Evolutionary conservation across 176 grass and related monocot genomes (phyloP).

Genomic region (Hordeum marinum): DNA sequence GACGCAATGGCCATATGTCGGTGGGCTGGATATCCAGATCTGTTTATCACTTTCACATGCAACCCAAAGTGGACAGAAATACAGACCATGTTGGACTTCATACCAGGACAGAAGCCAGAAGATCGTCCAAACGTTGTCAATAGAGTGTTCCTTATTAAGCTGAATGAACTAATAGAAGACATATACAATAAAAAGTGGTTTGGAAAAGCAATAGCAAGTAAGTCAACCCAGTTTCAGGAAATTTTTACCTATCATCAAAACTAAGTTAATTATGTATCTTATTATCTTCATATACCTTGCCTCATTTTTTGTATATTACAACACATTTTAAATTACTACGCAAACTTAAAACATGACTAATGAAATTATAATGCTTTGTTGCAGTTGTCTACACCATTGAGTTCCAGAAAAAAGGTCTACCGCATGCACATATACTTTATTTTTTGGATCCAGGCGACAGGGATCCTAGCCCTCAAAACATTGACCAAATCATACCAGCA

Average conservation of each 20-base stretch:
- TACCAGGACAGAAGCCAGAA: background rate
- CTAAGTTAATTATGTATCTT: background rate
- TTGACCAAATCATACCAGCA: conserved; percentile 16
- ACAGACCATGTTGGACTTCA: background rate
- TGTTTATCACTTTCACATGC: conserved; percentile 31
- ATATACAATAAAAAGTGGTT: conserved; percentile 5
- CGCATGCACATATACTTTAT: conserved; percentile 18
- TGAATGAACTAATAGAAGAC: background rate
- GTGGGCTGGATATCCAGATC: background rate
- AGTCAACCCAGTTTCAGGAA: background rate
- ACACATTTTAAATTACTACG: background rate
- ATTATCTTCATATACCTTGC: background rate
- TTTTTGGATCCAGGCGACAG: conserved; percentile 3
- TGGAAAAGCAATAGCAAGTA: background rate
- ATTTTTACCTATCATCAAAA: background rate
- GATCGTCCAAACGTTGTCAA: conserved; percentile 7
- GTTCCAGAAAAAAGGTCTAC: conserved; percentile 7
- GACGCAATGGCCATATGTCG: background rate
- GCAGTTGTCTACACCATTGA: background rate
- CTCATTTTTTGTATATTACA: background rate
- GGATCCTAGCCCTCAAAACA: background rate
- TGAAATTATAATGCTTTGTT: background rate
- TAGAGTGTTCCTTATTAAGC: conserved; percentile 27
- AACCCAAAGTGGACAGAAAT: conserved; percentile 36
- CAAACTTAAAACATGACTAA: background rate